Conservation (phyloP, 2,329 filamentous ascomycete species). For the Cladosporium halotolerans region DNA sequence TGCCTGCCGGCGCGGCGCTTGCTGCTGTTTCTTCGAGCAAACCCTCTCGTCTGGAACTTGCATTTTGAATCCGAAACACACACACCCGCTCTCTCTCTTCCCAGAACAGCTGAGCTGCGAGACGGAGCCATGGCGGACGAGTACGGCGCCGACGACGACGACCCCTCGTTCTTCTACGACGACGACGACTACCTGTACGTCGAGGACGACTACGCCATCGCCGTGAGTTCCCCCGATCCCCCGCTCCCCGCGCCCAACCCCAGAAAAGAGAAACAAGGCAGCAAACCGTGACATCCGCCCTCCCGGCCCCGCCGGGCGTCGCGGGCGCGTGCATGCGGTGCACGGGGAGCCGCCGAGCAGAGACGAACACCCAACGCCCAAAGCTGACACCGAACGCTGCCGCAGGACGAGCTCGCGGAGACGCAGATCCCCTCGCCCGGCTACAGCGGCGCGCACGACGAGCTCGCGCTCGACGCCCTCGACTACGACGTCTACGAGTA, state of each 20-base stretch:
- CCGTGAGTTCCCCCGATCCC: constrained; percentile 24
- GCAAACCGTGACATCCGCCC: background rate
- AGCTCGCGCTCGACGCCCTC: constrained; percentile 24
- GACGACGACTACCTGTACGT: constrained; percentile 42
- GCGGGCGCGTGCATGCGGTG: constrained; percentile 10
- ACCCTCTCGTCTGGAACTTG: too few species aligned
- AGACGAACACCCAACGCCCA: background rate
- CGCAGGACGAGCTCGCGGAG: constrained; percentile 45
- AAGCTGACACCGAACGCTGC: background rate
- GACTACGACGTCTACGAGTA: constrained; percentile 46
- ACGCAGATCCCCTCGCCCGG: constrained; percentile 40
- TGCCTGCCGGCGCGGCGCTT: too few species aligned
- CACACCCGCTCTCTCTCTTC: too few species aligned
- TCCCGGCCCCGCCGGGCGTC: background rate
- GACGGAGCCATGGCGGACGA: constrained; percentile 23
- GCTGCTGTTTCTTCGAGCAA: too few species aligned
- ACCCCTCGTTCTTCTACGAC: constrained; percentile 25
- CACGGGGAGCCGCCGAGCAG: background rate
- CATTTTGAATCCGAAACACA: too few species aligned
- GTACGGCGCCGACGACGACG: constrained; percentile 32
- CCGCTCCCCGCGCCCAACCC: background rate
- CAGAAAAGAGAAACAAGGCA: too few species aligned
- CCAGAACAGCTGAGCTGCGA: too few species aligned
- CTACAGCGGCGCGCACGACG: constrained; percentile 29
- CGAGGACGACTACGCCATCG: constrained; percentile 37